A percentile compares a stretch with the other conserved stretches of the same genome.
Evolutionary conservation across 208 protist genomes (phyloP).

Genomic region (Acanthamoeba triangularis): DNA sequence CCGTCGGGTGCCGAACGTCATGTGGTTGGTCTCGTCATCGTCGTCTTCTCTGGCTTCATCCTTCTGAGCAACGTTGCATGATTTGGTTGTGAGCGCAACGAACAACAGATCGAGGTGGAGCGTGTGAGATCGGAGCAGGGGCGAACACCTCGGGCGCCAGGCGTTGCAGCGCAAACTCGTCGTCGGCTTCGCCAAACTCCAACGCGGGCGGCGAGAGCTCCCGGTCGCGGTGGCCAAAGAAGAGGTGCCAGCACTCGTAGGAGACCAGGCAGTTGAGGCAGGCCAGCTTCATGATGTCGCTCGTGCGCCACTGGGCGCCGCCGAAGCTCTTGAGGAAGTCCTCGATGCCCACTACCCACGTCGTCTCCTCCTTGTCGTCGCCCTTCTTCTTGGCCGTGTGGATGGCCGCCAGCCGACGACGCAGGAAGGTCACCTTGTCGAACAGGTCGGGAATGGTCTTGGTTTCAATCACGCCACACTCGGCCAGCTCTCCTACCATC

Average conservation of each 20-base stretch:
- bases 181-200: background rate
- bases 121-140: too few species aligned
- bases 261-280: slow-evolving; percentile 27
- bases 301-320: slow-evolving; percentile 54
- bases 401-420: background rate
- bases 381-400: background rate
- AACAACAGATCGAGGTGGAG: background rate
- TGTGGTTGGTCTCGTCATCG: background rate
- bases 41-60: background rate
- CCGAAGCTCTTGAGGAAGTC: slow-evolving; percentile 54
- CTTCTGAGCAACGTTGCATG: background rate
- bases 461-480: background rate
- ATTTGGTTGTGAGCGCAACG: background rate
- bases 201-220: background rate
- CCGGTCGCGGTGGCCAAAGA: background rate
- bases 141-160: too few species aligned
- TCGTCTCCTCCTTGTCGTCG: background rate
- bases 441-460: background rate
- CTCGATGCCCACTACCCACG: slow-evolving; percentile 62
- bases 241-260: slow-evolving; percentile 46
- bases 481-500: background rate
- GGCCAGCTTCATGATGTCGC: slow-evolving; percentile 68
- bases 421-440: slow-evolving; percentile 49
- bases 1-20: background rate
- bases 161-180: background rate